Conservation (phyloP, 371 early-diverging fungal species). For the Phascolomyces articulosus region DNA sequence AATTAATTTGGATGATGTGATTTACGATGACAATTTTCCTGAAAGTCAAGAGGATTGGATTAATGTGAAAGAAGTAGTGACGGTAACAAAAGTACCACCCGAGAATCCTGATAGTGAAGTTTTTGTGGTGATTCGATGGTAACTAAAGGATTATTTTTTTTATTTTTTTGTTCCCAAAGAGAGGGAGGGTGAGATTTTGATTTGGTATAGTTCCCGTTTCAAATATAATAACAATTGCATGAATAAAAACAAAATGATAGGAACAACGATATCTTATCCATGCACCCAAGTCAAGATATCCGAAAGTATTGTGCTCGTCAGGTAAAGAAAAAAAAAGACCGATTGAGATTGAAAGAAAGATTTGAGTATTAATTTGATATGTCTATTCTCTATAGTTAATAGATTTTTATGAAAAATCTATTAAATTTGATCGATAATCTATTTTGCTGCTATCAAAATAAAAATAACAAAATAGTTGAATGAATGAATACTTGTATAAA, state of each 20-base stretch:
- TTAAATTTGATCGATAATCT: neutral
- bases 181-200: too few species aligned
- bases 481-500: too few species aligned
- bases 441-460: too few species aligned
- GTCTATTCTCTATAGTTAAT: neutral
- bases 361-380: neutral
- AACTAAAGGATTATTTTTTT: neutral
- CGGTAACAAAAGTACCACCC: neutral
- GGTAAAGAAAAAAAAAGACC: neutral
- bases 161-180: neutral
- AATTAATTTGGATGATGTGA: neutral
- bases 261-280: neutral
- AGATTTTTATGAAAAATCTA: neutral
- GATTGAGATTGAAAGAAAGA: neutral
- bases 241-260: neutral
- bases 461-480: too few species aligned
- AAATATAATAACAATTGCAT: too few species aligned
- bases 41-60: neutral
- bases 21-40: slow-evolving; percentile 3
- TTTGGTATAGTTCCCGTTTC: too few species aligned
- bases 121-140: neutral
- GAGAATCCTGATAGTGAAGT: neutral
- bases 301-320: neutral
- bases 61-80: neutral
- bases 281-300: neutral